phyloP scores from a whole-genome alignment of 164 flowering plant genomes.

The Buxus sempervirens region DNA sequence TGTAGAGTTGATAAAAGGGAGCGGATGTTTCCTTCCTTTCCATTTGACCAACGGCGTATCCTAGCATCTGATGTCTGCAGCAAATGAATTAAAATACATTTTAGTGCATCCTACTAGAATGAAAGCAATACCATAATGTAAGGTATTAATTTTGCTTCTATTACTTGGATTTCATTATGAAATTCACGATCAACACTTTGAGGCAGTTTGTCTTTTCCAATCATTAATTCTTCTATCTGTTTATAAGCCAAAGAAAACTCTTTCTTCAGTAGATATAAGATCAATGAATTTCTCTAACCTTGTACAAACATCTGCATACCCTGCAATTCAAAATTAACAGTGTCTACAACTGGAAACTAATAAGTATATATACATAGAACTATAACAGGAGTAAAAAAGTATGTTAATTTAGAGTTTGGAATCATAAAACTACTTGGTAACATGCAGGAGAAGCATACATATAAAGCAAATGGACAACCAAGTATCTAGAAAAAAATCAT shows the following conservation, averaged over 20 bases:
- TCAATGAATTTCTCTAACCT: not conserved
- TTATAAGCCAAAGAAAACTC: slow-evolving; percentile 8
- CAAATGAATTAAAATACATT: slow-evolving; percentile 6
- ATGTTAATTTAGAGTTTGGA: no score
- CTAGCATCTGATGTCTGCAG: slow-evolving; percentile 66
- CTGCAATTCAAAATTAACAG: not conserved
- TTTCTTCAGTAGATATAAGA: slow-evolving; percentile 1
- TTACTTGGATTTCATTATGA: slow-evolving; percentile 54
- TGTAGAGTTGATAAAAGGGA: slow-evolving; percentile 85
- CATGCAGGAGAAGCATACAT: not conserved
- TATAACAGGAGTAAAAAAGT: no score
- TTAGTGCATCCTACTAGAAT: not conserved
- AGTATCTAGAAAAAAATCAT: not conserved
- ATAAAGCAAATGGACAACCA: not conserved
- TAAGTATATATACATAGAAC: no score
- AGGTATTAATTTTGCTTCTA: not conserved
- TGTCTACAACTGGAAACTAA: not conserved
- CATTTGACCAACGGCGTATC: slow-evolving; percentile 68
- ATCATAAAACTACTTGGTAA: not conserved
- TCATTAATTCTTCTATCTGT: slow-evolving; percentile 51
- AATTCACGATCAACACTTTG: slow-evolving; percentile 17
- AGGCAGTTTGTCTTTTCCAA: slow-evolving; percentile 28
- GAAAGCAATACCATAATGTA: not conserved
- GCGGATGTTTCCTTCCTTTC: slow-evolving; percentile 85
- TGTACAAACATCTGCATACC: not conserved